phyloP scores from a whole-genome alignment of 148 eudicot genomes.

The Rhododendron williamsianum region DNA sequence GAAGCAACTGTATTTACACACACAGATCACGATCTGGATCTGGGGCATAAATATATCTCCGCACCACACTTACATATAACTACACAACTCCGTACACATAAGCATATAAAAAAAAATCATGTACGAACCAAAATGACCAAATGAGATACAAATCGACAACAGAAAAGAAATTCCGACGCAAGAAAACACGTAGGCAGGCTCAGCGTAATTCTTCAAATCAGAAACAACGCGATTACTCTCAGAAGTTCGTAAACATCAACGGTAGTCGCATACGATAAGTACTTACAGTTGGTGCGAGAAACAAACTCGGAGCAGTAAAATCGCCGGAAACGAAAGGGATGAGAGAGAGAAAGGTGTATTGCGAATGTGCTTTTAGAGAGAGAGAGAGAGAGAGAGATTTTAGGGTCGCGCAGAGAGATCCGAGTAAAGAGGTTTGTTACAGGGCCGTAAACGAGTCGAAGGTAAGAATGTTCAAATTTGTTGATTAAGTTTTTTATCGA shows the following conservation, averaged over 20 bases:
- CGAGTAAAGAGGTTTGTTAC: too few relatives aligned
- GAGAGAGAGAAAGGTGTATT: too few relatives aligned
- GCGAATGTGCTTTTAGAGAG: not conserved
- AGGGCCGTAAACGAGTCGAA: too few relatives aligned
- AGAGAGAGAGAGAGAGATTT: not conserved
- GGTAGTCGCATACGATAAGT: not conserved
- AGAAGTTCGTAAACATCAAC: not conserved
- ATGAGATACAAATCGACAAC: not conserved
- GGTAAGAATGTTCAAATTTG: too few relatives aligned
- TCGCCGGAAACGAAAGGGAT: not conserved
- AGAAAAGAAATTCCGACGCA: not conserved
- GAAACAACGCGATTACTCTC: not conserved
- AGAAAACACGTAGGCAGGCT: not conserved
- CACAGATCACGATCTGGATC: too few relatives aligned
- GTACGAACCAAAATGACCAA: not conserved
- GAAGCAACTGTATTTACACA: not conserved
- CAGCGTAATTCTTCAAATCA: not conserved
- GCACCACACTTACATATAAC: not conserved
- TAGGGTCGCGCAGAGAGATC: not conserved
- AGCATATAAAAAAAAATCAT: not conserved
- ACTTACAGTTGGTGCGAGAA: conserved; percentile 12
- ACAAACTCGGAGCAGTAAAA: not conserved
- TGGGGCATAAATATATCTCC: not conserved
- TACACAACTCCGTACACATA: not conserved
- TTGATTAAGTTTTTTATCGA: too few relatives aligned